These are phyloP conservation scores for Rosa multiflora DNA, from an alignment of 306 rosid species.

Conservation along the genomic window DNA sequence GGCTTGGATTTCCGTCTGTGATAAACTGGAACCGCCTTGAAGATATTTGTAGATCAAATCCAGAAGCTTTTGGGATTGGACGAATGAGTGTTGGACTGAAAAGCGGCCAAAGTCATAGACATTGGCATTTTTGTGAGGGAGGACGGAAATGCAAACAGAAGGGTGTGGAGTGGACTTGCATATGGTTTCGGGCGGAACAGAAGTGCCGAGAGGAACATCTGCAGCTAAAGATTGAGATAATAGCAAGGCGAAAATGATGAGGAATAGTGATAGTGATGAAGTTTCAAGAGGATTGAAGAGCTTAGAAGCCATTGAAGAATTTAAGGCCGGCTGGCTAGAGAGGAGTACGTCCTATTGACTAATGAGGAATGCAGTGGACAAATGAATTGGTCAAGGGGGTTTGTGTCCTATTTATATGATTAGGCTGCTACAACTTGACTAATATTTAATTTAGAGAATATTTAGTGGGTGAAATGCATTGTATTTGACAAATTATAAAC, in stretches of 20 bases:
- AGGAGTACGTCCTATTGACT: not conserved
- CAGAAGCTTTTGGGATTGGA: slow-evolving; percentile 25
- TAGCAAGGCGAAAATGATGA: slow-evolving; percentile 11
- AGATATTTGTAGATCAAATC: slow-evolving; percentile 23
- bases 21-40: slow-evolving; percentile 12
- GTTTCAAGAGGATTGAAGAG: slow-evolving; percentile 14
- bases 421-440: not conserved
- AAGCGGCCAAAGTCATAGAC: slow-evolving; percentile 35
- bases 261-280: not conserved
- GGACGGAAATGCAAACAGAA: slow-evolving; percentile 34
- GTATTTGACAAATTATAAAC: not conserved
- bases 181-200: slow-evolving; percentile 14
- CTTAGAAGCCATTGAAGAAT: slow-evolving; percentile 29
- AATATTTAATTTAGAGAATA: slow-evolving; percentile 1
- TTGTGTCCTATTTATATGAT: not conserved
- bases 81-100: slow-evolving; percentile 26
- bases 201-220: slow-evolving; percentile 23
- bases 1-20: slow-evolving; percentile 18
- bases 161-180: slow-evolving; percentile 39
- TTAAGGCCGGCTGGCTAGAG: not conserved
- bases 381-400: not conserved
- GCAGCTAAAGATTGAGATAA: slow-evolving; percentile 7
- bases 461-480: not conserved
- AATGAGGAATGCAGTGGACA: not conserved
- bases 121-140: slow-evolving; percentile 23